Conservation (phyloP, 2,329 filamentous ascomycete species). For the Fusarium lyarnte region DNA sequence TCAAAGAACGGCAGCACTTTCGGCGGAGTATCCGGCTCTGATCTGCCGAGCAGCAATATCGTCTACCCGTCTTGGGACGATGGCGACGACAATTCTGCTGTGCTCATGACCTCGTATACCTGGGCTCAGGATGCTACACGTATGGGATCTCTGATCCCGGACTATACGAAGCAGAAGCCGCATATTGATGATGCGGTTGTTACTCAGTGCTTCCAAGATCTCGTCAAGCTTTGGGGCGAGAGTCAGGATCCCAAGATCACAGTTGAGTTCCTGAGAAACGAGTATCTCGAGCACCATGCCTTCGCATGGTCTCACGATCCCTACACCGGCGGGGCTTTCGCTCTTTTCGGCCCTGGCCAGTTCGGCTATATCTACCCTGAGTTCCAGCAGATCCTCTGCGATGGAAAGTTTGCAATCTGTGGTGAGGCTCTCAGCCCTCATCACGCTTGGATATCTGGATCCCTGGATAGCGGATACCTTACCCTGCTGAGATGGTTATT, state of each 20-base stretch:
- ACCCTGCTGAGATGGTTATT: conserved; percentile 10
- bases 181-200: conserved; percentile 6
- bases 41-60: not conserved
- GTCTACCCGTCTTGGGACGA: conserved; percentile 30
- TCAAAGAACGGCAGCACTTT: not conserved
- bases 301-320: conserved; percentile 52
- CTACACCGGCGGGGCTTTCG: conserved; percentile 50
- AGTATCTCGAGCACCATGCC: conserved; percentile 43
- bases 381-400: conserved; percentile 40
- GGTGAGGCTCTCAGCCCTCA: conserved; percentile 51
- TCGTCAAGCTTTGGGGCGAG: conserved; percentile 12
- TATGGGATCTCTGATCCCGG: conserved; percentile 23
- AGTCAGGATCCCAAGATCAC: not conserved
- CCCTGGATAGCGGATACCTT: conserved; percentile 48
- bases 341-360: conserved; percentile 52
- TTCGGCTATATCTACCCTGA: conserved; percentile 49
- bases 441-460: conserved; percentile 53
- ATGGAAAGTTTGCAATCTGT: conserved; percentile 46
- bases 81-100: not conserved
- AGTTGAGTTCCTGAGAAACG: not conserved
- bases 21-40: conserved; percentile 10
- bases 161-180: not conserved
- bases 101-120: conserved; percentile 25
- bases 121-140: conserved; percentile 33
- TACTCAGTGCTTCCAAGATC: conserved; percentile 17